Percentiles rank a stretch among this genome's conserved stretches.
These are phyloP conservation scores for Rhizopus arrhizus DNA, from an alignment of 371 early-diverging fungal genomes.

Conservation along the genomic window DNA sequence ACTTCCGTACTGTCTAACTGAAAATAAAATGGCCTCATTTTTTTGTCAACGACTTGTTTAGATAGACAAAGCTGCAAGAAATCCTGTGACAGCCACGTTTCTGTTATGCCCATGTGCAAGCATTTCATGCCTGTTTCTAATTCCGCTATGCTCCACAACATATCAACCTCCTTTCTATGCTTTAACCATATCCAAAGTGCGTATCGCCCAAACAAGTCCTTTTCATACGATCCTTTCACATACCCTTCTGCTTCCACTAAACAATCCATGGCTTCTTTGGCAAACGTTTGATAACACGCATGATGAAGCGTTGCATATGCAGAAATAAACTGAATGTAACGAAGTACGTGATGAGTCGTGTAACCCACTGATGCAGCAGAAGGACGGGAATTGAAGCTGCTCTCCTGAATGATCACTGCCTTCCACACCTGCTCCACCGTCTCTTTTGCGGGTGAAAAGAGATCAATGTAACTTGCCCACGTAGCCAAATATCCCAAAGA, in stretches of 20 bases:
- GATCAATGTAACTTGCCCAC: conserved; percentile 47
- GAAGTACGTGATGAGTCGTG: conserved; percentile 21
- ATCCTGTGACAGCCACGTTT: conserved; percentile 42
- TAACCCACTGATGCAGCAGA: conserved; percentile 21
- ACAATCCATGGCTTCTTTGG: conserved; percentile 7
- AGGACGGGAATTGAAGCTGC: conserved; percentile 13
- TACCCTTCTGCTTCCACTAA: neutral
- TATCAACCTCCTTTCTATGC: conserved; percentile 9
- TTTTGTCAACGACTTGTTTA: conserved; percentile 8
- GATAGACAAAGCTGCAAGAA: conserved; percentile 38
- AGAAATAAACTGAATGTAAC: conserved; percentile 30
- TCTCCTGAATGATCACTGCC: conserved; percentile 15
- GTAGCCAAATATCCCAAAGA: conserved; percentile 55
- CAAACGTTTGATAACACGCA: conserved; percentile 2
- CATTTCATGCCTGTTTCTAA: conserved; percentile 21
- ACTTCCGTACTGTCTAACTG: conserved; percentile 12
- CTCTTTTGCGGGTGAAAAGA: conserved; percentile 34
- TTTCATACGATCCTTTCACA: conserved; percentile 16
- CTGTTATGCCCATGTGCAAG: conserved; percentile 28
- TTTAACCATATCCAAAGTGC: conserved; percentile 38
- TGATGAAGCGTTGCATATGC: conserved; percentile 19
- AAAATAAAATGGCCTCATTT: conserved; percentile 35
- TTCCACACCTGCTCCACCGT: conserved; percentile 27
- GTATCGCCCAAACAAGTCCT: conserved; percentile 31
- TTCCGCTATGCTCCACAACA: conserved; percentile 7